These are phyloP conservation scores for Drechslera avenae DNA, from an alignment of 2,329 filamentous ascomycete genomes.

Conservation along the genomic window DNA sequence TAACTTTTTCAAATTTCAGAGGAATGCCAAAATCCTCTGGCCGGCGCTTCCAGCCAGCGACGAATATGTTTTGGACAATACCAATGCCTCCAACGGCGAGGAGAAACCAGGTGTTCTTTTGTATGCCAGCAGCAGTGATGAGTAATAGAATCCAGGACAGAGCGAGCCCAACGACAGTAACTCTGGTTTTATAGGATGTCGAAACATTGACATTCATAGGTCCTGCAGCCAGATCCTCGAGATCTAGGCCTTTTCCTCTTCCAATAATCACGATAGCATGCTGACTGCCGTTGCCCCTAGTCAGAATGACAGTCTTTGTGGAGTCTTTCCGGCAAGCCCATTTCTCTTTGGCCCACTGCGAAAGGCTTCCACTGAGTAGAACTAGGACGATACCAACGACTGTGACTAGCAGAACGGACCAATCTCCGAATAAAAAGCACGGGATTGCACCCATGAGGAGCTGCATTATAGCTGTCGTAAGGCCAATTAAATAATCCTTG, in stretches of 20 bases:
- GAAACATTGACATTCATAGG: constrained; percentile 17
- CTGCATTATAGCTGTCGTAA: constrained; percentile 14
- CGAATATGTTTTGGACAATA: constrained; percentile 30
- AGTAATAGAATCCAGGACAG: constrained; percentile 24
- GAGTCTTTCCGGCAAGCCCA: constrained; percentile 14
- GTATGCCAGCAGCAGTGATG: constrained; percentile 21
- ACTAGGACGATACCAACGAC: constrained; percentile 8
- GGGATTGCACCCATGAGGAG: constrained; percentile 18
- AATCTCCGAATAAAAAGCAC: constrained; percentile 17
- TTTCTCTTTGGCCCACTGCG: constrained; percentile 23
- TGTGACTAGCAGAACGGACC: constrained; percentile 19
- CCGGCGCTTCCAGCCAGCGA: constrained; percentile 20
- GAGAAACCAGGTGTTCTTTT: constrained; percentile 26
- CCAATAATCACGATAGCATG: constrained; percentile 21
- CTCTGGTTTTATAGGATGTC: constrained; percentile 8
- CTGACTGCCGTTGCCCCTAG: constrained; percentile 23
- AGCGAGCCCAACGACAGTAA: constrained; percentile 10
- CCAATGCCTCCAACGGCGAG: constrained; percentile 26
- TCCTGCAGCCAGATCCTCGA: constrained; percentile 23
- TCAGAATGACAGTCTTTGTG: constrained; percentile 17
- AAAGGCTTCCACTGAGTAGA: constrained; percentile 11
- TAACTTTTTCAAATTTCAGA: constrained; percentile 14
- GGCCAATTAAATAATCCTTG: constrained; percentile 11
- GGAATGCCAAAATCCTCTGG: constrained; percentile 16
- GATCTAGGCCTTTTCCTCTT: constrained; percentile 14